phyloP scores from a whole-genome alignment of 805 yeast species.

The Metschnikowia hibisci region DNA sequence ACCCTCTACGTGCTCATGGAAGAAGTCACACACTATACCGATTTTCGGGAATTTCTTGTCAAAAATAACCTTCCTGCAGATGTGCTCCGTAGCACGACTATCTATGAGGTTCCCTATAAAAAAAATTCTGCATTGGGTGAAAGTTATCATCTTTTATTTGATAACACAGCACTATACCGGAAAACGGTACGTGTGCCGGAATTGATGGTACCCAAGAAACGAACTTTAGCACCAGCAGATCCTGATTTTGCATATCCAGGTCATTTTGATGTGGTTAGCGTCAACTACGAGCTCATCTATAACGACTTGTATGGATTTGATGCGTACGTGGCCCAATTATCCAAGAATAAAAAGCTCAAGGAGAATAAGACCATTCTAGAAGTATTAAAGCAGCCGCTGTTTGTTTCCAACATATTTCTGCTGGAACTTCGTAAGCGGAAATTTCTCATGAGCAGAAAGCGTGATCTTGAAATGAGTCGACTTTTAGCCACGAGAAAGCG shows the following conservation, averaged over 20 bases:
- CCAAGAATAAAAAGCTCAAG: conserved; percentile 31
- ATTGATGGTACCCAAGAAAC: conserved; percentile 32
- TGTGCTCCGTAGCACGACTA: conserved; percentile 21
- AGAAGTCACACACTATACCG: conserved; percentile 40
- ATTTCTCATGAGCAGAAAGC: conserved; percentile 50
- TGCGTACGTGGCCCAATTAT: conserved; percentile 17
- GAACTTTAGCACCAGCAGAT: conserved; percentile 30
- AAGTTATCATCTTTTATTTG: conserved; percentile 40
- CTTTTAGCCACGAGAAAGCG: conserved; percentile 67
- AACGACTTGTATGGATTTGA: conserved; percentile 31
- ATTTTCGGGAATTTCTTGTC: conserved; percentile 48
- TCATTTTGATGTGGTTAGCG: conserved; percentile 28
- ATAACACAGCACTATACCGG: conserved; percentile 51
- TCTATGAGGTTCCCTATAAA: conserved; percentile 4
- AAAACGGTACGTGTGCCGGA: conserved; percentile 25
- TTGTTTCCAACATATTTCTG: conserved; percentile 22
- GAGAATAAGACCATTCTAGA: conserved; percentile 22
- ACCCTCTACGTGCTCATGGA: conserved; percentile 43
- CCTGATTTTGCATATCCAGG: conserved; percentile 29
- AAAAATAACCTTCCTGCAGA: conserved; percentile 26
- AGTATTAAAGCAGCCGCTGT: conserved; percentile 14
- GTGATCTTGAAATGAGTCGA: conserved; percentile 60
- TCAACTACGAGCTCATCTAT: conserved; percentile 29
- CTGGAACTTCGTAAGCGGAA: conserved; percentile 54
- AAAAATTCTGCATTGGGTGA: conserved; percentile 16